Evolutionary conservation across 2,329 filamentous ascomycete species (phyloP).

Genomic region (Cytospora mali): DNA sequence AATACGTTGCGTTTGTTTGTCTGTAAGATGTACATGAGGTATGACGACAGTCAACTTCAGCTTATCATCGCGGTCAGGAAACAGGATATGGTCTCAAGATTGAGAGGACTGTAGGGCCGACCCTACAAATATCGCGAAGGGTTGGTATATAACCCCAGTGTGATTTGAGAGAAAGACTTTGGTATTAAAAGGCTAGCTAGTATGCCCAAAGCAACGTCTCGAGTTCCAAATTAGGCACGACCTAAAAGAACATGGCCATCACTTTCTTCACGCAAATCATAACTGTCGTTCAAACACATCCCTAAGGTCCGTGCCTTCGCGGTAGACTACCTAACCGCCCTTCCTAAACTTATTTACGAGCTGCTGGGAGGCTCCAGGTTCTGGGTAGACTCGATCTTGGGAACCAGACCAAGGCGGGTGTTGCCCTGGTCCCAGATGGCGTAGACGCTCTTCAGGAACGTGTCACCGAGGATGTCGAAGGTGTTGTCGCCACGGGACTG

Average conservation of each 20-base stretch:
- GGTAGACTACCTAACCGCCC: background rate
- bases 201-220: background rate
- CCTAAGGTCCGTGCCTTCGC: no score
- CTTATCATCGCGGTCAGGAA: background rate
- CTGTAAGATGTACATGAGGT: background rate
- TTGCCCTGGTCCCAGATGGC: slow-evolving; percentile 68
- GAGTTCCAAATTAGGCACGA: background rate
- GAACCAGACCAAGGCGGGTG: slow-evolving; percentile 60
- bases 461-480: slow-evolving; percentile 67
- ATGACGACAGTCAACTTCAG: background rate
- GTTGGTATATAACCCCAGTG: no score
- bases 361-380: slow-evolving; percentile 32
- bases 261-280: background rate
- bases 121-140: no score
- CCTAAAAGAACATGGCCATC: slow-evolving; percentile 3
- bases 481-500: slow-evolving; percentile 61
- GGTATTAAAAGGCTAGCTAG: slow-evolving; percentile 13
- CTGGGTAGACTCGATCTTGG: slow-evolving; percentile 50
- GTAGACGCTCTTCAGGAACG: slow-evolving; percentile 67
- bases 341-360: slow-evolving; percentile 3
- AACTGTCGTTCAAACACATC: background rate
- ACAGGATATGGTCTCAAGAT: background rate
- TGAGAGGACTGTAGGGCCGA: no score
- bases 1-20: background rate
- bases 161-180: background rate